Base-by-base conservation (phyloP, 2,329 filamentous ascomycete genomes). In the Colletotrichum viniferum region DNA sequence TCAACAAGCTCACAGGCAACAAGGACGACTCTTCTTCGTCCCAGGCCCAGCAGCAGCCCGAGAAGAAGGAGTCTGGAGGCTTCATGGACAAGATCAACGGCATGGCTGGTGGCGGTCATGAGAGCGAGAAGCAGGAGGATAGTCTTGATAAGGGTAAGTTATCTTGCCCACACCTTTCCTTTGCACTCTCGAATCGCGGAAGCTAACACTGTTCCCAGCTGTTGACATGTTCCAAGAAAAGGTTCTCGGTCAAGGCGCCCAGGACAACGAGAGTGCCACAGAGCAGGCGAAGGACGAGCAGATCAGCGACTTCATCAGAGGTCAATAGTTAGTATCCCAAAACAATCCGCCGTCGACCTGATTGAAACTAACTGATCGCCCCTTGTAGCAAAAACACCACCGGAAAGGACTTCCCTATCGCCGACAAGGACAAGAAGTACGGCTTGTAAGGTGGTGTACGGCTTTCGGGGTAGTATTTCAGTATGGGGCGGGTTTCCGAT, bases 211-310 rank as follows among this genome's bases (percentile, higher is more conserved):
- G 18, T 48, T 16, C 21, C 26, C 77, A 96, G 95, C 91, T 68
- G 87, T 96, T 87, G 95, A 97, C 84, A 91, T 90, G 77, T 90
- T 96, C 28, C 95, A 97, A 85, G 91, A 97, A 84, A 91, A 94
- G 77, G 85, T 96, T 82, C 81, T 97, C 18, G 92, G 92, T 48
- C 87, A 92, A 78, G 95, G 95, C 21, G 81, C 90, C 62, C 95
- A 97, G 86, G 87, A 90, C 85, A 94, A 95, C 82, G 94, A 94
- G 84, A 88, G 84, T 66, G 95, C 95, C 7, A 81, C 92, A 24
- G 95, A 97, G 86, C 95, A 97, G 85, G 94, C 93, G 79, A 96
- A 96, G 87, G 95, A 97, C 82, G 93, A 95, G 84, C 88, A 94
- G 82, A 94, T 96, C 79, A 92, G 91, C 32, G 93, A 95, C 82